Evolutionary conservation across 495 filamentous ascomycete species (phyloP).

Genomic region (Bacidia rubella): DNA sequence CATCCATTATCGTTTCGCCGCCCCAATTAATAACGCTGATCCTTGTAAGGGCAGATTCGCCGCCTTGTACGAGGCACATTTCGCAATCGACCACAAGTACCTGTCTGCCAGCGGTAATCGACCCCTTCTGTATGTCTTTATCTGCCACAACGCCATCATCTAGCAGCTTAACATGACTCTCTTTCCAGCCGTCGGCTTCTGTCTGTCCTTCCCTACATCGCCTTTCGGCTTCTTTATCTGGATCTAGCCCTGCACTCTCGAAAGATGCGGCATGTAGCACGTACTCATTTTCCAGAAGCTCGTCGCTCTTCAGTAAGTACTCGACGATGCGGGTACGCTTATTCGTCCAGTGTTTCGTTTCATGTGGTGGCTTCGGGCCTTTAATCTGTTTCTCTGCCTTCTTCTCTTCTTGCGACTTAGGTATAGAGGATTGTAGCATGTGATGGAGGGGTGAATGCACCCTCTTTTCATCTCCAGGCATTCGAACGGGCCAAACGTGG

Average conservation of each 20-base stretch:
- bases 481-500: constrained; percentile 77
- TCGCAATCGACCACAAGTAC: constrained; percentile 85
- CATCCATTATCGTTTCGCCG: constrained; percentile 67
- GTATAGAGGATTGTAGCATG: constrained; percentile 58
- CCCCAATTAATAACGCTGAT: constrained; percentile 82
- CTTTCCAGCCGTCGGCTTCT: constrained; percentile 62
- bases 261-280: constrained; percentile 62
- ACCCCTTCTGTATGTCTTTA: constrained; percentile 59
- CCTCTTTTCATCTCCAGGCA: constrained; percentile 66
- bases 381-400: constrained; percentile 35
- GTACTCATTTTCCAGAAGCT: constrained; percentile 73
- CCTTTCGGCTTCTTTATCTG: constrained; percentile 17
- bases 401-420: constrained; percentile 48
- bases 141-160: constrained; percentile 56
- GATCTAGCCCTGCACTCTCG: constrained; percentile 5
- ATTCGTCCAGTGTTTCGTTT: constrained; percentile 47
- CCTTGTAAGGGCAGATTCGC: constrained; percentile 66
- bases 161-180: constrained; percentile 52
- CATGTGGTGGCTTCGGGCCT: constrained; percentile 40
- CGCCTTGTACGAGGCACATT: constrained; percentile 77
- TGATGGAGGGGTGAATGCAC: constrained; percentile 74
- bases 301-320: constrained; percentile 53
- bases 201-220: constrained; percentile 31
- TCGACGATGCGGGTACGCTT: constrained; percentile 65
- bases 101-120: constrained; percentile 70